These are phyloP conservation scores for Thalia dealbata DNA, from an alignment of 176 grass and related monocot genomes.

Conservation along the genomic window DNA sequence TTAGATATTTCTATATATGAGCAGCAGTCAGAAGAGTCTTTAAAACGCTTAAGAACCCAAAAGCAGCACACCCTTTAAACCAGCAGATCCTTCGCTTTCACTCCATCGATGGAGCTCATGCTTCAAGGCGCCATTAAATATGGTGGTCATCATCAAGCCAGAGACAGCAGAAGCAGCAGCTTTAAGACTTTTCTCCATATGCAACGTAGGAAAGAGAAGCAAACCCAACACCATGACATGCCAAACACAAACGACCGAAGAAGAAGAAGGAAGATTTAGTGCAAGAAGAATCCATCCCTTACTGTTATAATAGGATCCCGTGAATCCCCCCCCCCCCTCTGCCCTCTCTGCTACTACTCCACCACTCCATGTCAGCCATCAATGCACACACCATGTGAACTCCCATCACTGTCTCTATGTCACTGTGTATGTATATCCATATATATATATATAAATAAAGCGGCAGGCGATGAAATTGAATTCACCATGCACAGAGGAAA, in stretches of 20 bases:
- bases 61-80: background rate
- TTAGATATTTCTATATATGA: no score
- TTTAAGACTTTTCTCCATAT: background rate
- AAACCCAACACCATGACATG: background rate
- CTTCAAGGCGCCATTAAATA: conserved; percentile 10
- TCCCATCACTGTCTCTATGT: background rate
- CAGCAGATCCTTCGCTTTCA: background rate
- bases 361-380: background rate
- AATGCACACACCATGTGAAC: background rate
- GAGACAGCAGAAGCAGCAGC: background rate
- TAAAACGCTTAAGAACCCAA: no score
- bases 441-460: no score
- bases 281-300: background rate
- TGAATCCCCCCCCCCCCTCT: conserved; percentile 8
- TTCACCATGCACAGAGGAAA: no score
- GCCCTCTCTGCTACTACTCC: background rate
- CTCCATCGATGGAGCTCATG: background rate
- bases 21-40: background rate
- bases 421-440: background rate
- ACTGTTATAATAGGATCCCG: conserved; percentile 9
- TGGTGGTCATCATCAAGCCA: background rate
- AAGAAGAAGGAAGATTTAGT: background rate
- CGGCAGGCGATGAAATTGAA: no score
- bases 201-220: background rate
- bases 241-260: background rate